These are phyloP conservation scores for Centella asiatica DNA, from an alignment of 129 eudicot species.

Conservation along the genomic window DNA sequence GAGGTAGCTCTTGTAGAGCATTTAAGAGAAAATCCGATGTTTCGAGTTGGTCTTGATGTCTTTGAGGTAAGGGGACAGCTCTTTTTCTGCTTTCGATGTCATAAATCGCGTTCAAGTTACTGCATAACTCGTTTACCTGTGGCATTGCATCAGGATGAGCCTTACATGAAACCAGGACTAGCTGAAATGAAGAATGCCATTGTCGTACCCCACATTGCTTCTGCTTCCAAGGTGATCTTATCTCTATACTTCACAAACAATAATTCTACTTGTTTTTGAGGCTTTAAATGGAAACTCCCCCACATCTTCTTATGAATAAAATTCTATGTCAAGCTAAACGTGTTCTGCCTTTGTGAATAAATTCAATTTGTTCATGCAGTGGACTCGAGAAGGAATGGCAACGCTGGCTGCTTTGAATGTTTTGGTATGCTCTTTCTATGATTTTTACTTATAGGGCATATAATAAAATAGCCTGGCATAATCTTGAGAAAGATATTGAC, in stretches of 20 bases:
- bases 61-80: conserved; percentile 47
- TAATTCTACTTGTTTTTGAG: no score
- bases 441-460: no score
- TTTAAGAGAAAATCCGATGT: conserved; percentile 82
- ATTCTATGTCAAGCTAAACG: not conserved
- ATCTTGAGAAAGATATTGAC: not conserved
- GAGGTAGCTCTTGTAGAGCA: conserved; percentile 97
- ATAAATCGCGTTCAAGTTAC: not conserved
- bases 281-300: not conserved
- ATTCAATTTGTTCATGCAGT: conserved; percentile 40
- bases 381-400: conserved; percentile 99
- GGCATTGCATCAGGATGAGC: conserved; percentile 57
- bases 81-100: not conserved
- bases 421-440: conserved; percentile 36
- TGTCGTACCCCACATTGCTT: conserved; percentile 97
- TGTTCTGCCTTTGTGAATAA: not conserved
- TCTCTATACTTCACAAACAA: not conserved
- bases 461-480: no score
- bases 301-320: not conserved
- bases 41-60: conserved; percentile 98
- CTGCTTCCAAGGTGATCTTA: conserved; percentile 82
- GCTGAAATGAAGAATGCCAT: conserved; percentile 91
- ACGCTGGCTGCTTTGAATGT: conserved; percentile 94
- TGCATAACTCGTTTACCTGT: not conserved
- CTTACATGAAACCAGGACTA: conserved; percentile 98